Base-by-base conservation (phyloP, 164 flowering plant genomes). In the Stephania cephalantha region DNA sequence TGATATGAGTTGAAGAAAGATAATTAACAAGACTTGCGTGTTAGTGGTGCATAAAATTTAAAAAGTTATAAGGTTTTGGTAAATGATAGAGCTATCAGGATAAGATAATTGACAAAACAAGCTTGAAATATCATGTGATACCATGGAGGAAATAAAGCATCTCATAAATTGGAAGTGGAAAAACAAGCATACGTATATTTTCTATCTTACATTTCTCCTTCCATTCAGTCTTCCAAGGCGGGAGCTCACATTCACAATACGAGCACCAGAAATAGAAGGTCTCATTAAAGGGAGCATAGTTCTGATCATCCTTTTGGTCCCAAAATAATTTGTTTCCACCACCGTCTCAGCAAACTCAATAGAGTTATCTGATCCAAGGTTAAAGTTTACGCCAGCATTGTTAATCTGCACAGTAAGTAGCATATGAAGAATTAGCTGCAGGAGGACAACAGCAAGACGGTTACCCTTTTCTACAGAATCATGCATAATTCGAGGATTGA, bases 321-420 rank as follows among this genome's bases (percentile, higher is more conserved):
- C 97, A 81, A 75, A 88, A 78, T 93, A 95, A 78, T 93, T 95
- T 66, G 95, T 92, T 7, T 63, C 80, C 48, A 95, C 75, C 42
- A 92, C 97, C 31, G 75, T 81, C 68, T 84, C 84, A 22, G 99
- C 93, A 83, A 48, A 73, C 71, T 90, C 95, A 73, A 92, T 89
- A 71, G 95, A 89, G 81, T 95, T 95, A 10, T 91, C 95, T n/a
- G 89, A 80, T 55, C 95, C 97, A 69, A 82, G 65, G 80, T 93
- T 95, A 85, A 82, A 90, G 76, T 91, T 95, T 29, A 92, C 86
- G 77, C 95, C 99, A 9, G 97, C 98, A 88, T 95, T 95, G 77
- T 95, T 95, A 44, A 93, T 84, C 98, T 93, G 88, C 82, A 82
- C 30, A 74, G 58, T 6, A 74, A 35, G 15, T 55, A 20, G 25